Evolutionary conservation across 768 basidiomycete genomes (phyloP).

Genomic region (Pulveroboletus sp.): DNA sequence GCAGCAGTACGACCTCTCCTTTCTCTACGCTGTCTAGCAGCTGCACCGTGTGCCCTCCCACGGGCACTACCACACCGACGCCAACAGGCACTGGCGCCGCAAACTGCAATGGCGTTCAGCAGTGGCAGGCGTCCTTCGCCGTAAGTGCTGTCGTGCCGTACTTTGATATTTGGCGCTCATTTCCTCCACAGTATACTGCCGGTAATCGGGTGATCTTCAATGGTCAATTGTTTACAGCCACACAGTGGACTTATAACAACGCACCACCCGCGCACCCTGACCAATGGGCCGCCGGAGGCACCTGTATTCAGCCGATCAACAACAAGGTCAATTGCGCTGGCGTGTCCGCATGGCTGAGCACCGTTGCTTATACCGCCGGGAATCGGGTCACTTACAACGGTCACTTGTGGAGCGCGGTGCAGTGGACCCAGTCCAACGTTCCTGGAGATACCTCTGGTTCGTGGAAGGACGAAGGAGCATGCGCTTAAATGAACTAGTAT

Average conservation of each 20-base stretch:
- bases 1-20: background rate
- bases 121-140: conserved; percentile 23
- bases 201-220: conserved; percentile 22
- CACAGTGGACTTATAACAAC: conserved; percentile 25
- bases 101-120: conserved; percentile 14
- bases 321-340: conserved; percentile 23
- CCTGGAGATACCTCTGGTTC: conserved; percentile 26
- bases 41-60: background rate
- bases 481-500: conserved; percentile 3
- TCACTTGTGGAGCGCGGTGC: conserved; percentile 21
- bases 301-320: conserved; percentile 18
- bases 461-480: conserved; percentile 22
- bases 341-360: conserved; percentile 15
- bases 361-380: conserved; percentile 16
- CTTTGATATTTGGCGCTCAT: background rate
- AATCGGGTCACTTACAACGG: conserved; percentile 11
- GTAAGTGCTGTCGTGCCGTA: background rate
- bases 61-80: background rate
- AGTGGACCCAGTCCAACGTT: conserved; percentile 18
- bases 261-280: conserved; percentile 10
- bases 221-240: conserved; percentile 19
- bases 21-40: background rate
- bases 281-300: conserved; percentile 11
- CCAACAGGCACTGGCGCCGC: background rate
- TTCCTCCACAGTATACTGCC: conserved; percentile 16